Conservation (phyloP, 169 alveolate species). For the Cryptosporidium xiaoi region DNA sequence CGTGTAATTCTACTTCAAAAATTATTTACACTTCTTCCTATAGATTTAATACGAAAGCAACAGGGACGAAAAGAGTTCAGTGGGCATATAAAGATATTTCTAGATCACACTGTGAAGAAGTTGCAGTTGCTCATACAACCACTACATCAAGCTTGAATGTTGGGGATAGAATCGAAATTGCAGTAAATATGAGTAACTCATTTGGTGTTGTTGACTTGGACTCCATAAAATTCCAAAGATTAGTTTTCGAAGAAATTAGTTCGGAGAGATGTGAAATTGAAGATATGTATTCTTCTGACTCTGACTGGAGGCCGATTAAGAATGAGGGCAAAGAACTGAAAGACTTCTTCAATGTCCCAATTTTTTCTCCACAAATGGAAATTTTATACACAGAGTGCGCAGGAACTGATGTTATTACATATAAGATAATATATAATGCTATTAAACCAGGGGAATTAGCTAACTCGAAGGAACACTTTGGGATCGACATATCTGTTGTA, state of each 20-base stretch:
- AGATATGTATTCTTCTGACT: slow-evolving; percentile 16
- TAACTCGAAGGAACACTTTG: slow-evolving; percentile 50
- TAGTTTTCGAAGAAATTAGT: slow-evolving; percentile 24
- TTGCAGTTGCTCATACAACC: slow-evolving; percentile 66
- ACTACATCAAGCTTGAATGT: slow-evolving; percentile 58
- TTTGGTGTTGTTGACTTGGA: slow-evolving; percentile 49
- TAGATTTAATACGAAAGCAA: slow-evolving; percentile 15
- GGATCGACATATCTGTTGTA: slow-evolving; percentile 49
- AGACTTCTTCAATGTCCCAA: slow-evolving; percentile 46
- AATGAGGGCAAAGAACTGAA: slow-evolving; percentile 9
- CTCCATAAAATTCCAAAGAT: slow-evolving; percentile 30
- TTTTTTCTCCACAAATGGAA: slow-evolving; percentile 30
- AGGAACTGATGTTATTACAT: slow-evolving; percentile 58
- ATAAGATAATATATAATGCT: slow-evolving; percentile 49
- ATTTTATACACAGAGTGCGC: slow-evolving; percentile 29
- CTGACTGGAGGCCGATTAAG: slow-evolving; percentile 38
- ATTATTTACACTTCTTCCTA: slow-evolving; percentile 29
- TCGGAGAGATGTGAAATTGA: slow-evolving; percentile 58
- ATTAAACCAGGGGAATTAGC: slow-evolving; percentile 12
- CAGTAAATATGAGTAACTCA: slow-evolving; percentile 62
- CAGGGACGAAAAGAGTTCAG: slow-evolving; percentile 33
- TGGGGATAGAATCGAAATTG: slow-evolving; percentile 71
- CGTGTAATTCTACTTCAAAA: not conserved
- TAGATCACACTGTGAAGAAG: slow-evolving; percentile 71
- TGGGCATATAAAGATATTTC: slow-evolving; percentile 73